Percentiles rank a stretch among this genome's conserved stretches.
These are phyloP conservation scores for Tylopilus plumbeoviolaceoides DNA, from an alignment of 768 basidiomycete genomes.

Conservation along the genomic window DNA sequence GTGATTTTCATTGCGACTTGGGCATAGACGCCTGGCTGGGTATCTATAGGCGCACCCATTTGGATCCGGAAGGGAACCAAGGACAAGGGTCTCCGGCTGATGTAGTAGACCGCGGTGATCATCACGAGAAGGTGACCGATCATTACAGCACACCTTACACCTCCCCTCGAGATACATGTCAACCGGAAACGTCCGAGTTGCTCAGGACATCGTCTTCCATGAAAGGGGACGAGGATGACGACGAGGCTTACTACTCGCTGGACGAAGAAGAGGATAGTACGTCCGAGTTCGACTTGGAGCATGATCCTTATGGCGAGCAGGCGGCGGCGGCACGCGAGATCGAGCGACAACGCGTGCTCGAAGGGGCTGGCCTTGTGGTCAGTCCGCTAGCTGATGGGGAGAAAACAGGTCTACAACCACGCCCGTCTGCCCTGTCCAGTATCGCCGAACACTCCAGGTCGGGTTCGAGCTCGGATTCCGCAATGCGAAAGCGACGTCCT, in stretches of 20 bases:
- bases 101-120: neutral
- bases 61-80: neutral
- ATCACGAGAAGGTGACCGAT: constrained; percentile 10
- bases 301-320: constrained; percentile 25
- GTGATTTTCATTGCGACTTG: constrained; percentile 8
- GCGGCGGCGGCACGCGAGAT: constrained; percentile 60
- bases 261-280: constrained; percentile 27
- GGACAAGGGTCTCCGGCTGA: neutral
- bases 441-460: constrained; percentile 5
- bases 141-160: constrained; percentile 23
- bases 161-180: constrained; percentile 17
- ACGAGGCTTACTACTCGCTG: constrained; percentile 32
- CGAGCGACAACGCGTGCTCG: constrained; percentile 79
- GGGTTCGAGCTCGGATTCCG: constrained; percentile 15
- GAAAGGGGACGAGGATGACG: constrained; percentile 30
- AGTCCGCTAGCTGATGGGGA: constrained; percentile 24
- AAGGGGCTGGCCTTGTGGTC: constrained; percentile 85
- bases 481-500: constrained; percentile 24
- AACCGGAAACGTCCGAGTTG: constrained; percentile 5
- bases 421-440: neutral
- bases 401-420: neutral
- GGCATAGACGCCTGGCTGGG: constrained; percentile 4
- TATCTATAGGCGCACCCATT: neutral
- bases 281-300: constrained; percentile 4
- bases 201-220: constrained; percentile 6